phyloP scores from a whole-genome alignment of 116 monocot species.

The Papilionanthe hybrid region DNA sequence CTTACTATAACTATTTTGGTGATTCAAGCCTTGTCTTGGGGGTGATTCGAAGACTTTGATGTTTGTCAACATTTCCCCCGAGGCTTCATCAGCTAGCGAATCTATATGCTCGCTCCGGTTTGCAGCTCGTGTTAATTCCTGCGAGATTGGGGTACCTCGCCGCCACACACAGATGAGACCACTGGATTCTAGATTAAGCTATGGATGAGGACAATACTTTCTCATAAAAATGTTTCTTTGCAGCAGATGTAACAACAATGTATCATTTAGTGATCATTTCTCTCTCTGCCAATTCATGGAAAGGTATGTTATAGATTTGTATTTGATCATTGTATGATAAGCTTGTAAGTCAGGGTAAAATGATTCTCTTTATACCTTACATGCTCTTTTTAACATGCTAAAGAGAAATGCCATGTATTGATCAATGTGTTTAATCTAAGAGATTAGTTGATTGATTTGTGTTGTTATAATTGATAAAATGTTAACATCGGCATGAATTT shows the following conservation, averaged over 20 bases:
- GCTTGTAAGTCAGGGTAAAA: neutral
- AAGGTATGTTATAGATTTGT: neutral
- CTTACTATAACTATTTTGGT: too few relatives aligned
- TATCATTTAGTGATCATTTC: neutral
- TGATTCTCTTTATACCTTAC: neutral
- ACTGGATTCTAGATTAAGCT: slow-evolving; percentile 30
- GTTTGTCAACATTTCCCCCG: slow-evolving; percentile 57
- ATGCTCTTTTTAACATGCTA: neutral
- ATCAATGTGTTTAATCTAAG: neutral
- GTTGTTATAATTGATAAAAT: neutral
- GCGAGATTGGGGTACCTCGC: slow-evolving; percentile 46
- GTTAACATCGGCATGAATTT: neutral
- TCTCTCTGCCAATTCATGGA: neutral
- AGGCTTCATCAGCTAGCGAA: slow-evolving; percentile 33
- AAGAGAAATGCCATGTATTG: neutral
- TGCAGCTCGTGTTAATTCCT: slow-evolving; percentile 50
- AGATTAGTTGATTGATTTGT: neutral
- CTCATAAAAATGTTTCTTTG: too few relatives aligned
- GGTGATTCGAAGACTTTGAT: slow-evolving; percentile 53
- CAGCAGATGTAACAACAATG: neutral
- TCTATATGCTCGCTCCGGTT: slow-evolving; percentile 50
- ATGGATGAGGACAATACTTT: slow-evolving; percentile 3
- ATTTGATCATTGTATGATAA: neutral
- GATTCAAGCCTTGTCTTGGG: slow-evolving; percentile 45
- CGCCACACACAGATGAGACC: slow-evolving; percentile 35